phyloP scores from a whole-genome alignment of 495 filamentous ascomycete species.

The Podospora sp. region DNA sequence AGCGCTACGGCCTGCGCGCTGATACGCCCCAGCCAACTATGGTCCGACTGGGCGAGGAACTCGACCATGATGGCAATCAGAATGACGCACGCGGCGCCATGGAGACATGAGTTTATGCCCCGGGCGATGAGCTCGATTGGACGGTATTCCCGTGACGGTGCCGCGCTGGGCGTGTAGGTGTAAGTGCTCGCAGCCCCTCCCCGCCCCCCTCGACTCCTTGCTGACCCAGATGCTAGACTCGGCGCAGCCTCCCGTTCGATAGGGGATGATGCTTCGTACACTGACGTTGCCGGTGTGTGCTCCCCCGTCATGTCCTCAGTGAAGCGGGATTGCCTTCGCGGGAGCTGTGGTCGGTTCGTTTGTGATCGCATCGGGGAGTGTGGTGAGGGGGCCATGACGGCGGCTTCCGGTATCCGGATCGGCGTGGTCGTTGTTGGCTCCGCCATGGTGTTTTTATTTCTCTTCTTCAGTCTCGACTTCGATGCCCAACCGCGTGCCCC shows the following conservation, averaged over 20 bases:
- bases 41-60: constrained; percentile 5
- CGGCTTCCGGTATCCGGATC: neutral
- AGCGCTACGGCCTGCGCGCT: constrained; percentile 32
- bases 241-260: neutral
- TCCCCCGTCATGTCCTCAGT: constrained; percentile 35
- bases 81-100: constrained; percentile 21
- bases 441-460: neutral
- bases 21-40: constrained; percentile 8
- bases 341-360: constrained; percentile 18
- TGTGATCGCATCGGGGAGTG: neutral
- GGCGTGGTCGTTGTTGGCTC: neutral
- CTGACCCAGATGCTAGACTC: neutral
- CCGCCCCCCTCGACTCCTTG: neutral
- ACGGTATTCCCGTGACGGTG: neutral
- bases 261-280: constrained; percentile 15
- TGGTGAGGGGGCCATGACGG: neutral
- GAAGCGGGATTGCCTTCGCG: constrained; percentile 35
- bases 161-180: neutral
- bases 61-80: constrained; percentile 16
- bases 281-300: constrained; percentile 30
- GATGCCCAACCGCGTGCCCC: neutral
- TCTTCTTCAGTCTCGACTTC: neutral
- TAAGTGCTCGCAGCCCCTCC: neutral
- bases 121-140: constrained; percentile 7
- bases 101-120: constrained; percentile 15